Evolutionary conservation across 2,329 filamentous ascomycete species (phyloP), one percentile per base, ranked within the genome.

Genomic region (Bipolaris zeicola): DNA sequence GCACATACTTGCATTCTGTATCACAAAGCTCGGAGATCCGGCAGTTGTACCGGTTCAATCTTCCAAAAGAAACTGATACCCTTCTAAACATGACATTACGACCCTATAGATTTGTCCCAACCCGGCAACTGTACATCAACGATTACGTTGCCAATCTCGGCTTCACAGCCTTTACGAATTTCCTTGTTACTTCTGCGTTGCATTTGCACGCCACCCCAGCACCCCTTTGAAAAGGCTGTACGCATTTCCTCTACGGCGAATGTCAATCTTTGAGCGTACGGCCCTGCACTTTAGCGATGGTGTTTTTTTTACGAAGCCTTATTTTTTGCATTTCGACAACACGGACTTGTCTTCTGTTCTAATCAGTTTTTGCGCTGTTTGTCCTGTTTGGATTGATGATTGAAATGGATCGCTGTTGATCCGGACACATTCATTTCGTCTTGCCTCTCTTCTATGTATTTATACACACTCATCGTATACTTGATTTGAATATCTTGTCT

Each of bases 1-100:
- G 54, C 48, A 53, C 37, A 39, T n/a, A 31, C 45, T 45, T 43
- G 33, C 48, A 58, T 60, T 52, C 58, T 67, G 63, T 68, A 70
- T 55, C 60, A 61, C 58, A 62, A 61, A 36, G 55, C 49, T 44
- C 52, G 55, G 55, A 44, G 33, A 63, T 58, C 50, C 36, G 54
- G 60, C 56, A 58, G 60, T 56, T 18, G 49, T 51, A 52, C 63
- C 50, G 60, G 47, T 60, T 64, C 60, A 50, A 66, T 62, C 59
- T 54, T 60, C 62, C 60, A 67, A 66, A 63, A 64, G 66, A 72
- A 69, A 58, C 68, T 64, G 70, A 74, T 73, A 74, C 71, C 71
- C 70, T 62, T 58, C 63, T 70, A 72, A 61, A 72, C 55, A 73
- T 66, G 70, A 71, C 61, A 69, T 74, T 66, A 74, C 69, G 71